Percentiles rank a stretch among this genome's conserved stretches.
Evolutionary conservation across 2,329 filamentous ascomycete species (phyloP).

Genomic region (Myriosclerotinia duriaeana): DNA sequence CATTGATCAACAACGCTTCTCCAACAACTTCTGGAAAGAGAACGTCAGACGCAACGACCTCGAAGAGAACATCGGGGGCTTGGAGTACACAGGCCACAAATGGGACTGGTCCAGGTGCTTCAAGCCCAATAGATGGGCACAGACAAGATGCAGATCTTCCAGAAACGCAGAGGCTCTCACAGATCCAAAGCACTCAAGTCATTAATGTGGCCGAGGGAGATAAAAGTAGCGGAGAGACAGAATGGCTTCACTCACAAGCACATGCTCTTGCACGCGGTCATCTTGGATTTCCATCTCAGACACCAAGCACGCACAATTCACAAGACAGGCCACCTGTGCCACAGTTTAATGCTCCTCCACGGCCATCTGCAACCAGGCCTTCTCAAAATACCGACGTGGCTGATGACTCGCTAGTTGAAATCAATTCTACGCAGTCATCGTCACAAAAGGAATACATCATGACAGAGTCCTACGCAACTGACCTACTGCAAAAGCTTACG

Average conservation of each 20-base stretch:
- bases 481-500: conserved; percentile 33
- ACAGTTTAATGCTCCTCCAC: conserved; percentile 42
- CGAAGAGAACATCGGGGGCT: conserved; percentile 49
- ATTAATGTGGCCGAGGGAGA: conserved; percentile 31
- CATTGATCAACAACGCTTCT: conserved; percentile 77
- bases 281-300: conserved; percentile 37
- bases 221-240: conserved; percentile 51
- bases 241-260: conserved; percentile 60
- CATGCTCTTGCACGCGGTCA: conserved; percentile 50
- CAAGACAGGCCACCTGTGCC: conserved; percentile 41
- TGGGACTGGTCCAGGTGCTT: conserved; percentile 47
- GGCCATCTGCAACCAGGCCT: conserved; percentile 25
- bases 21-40: conserved; percentile 84
- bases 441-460: conserved; percentile 42
- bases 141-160: conserved; percentile 45
- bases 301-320: conserved; percentile 39
- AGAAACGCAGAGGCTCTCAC: conserved; percentile 49
- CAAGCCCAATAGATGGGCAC: conserved; percentile 35
- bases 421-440: conserved; percentile 35
- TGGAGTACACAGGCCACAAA: conserved; percentile 73
- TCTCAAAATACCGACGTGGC: conserved; percentile 29
- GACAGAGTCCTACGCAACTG: conserved; percentile 43
- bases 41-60: conserved; percentile 53
- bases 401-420: conserved; percentile 39
- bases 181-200: conserved; percentile 26